Base-by-base conservation (phyloP, 495 filamentous ascomycete species). In the Aspergillus olivimuriae region DNA sequence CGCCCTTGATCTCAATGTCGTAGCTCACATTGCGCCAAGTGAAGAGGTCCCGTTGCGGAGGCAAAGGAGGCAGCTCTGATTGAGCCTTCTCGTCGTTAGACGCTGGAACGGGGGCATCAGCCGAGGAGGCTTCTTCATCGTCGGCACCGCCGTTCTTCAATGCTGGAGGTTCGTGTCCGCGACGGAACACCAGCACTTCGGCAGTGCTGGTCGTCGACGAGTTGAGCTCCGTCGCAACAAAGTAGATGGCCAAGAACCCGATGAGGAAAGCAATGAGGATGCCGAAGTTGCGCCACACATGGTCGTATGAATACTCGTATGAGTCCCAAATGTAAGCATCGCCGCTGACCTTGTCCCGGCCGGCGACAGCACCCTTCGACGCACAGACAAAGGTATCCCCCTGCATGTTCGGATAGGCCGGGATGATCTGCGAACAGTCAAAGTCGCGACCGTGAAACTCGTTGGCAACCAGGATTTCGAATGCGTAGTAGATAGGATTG, bases 21-120 rank as follows among this genome's bases (percentile, higher is more conserved):
- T 89, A 91, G 46, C 69, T 76, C 8, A 94, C 73, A 46, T 83
- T 72, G 47, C 82, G 75, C 84, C 83, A 91, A 4, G 82, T 86
- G 47, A 91, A 80, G 24, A 89, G 77, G 41, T 81, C 81, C 1
- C 55, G 56, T 33, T 70, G 67, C 39, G 51, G 48, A 31, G 68
- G 60, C 26, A 75, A 55, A 33, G 39, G 41, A 41, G 72, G 52
- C 14, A 77, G 45, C 9, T 62, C 62, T 10, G 8, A 14, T n/a
- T 67, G 51, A 11, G 63, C 41, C 19, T 62, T 60, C 21, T 64
- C 57, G 17, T 55, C 67, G 3, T 53, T 33, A 0, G 46, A 41
- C 18, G 34, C 28, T n/a, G 40, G 36, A 6, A 32, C 34, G 8
- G 32, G 39, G 11, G 44, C 44, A 4, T 57, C 46, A 26, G 60